Base-by-base conservation (phyloP, 2,329 filamentous ascomycete species). In the Aspergillus brunneoviolaceus region DNA sequence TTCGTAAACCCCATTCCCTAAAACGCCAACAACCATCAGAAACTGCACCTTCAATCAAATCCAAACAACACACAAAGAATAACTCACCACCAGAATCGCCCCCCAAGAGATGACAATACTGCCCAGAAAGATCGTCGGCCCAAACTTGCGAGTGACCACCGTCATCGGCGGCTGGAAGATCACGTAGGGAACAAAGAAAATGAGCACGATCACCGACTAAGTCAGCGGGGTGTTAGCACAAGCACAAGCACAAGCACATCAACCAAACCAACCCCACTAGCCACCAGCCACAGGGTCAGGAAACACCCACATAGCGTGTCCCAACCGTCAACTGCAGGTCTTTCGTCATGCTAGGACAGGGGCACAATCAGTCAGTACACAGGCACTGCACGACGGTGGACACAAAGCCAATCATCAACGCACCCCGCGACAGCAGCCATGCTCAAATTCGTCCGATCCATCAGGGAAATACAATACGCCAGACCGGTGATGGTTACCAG, bases 401-500 rank as follows among this genome's bases (percentile, higher is more conserved):
- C 90, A 1, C 2, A 21, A 21, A 2, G 91, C 78, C 91, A 81
- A 23, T 85, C 7, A 85, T 82, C 84, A 9, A 63, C 72, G 58
- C 69, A 82, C 81, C 83, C 91, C 21, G 90, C 90, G 71, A 94
- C 88, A 54, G 85, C 85, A 50, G 89, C 90, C 31, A 85, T 31
- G 81, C 35, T 80, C 72, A 93, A 77, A 74, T 94, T 94, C 4
- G 89, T 91, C 42, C 90, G 82, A 71, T 95, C 91, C 86, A 94
- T 90, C 60, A 94, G 77, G 63, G 85, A 89, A 67, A 91, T 81
- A 72, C 88, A 91, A 75, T 93, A 93, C 77, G 92, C 83, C 64
- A 82, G 72, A 21, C 87, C 87, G 5, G 86, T 84, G 0, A 83
- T 87, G 5, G 83, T 71, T 51, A 89, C 84, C 4, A 90, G 77